Percentiles rank a stretch among this genome's conserved stretches.
Conservation (phyloP, 306 rosid species). For the Vigna trinervia region DNA sequence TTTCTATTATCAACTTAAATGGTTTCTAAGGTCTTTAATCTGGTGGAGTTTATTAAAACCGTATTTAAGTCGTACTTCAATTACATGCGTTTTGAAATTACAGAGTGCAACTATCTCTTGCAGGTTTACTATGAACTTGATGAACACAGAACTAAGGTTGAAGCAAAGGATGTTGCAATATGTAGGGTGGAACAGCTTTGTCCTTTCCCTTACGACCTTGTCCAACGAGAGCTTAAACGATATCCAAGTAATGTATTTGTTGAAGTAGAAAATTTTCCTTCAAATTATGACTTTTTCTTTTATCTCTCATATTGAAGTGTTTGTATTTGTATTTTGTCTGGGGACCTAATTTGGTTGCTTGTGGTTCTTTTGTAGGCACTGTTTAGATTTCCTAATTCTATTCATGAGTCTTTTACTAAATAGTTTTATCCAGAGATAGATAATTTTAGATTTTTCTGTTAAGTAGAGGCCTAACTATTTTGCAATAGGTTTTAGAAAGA, state of each 20-base stretch:
- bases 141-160: constrained; percentile 68
- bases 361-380: not conserved
- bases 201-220: constrained; percentile 96
- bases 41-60: constrained; percentile 14
- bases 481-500: not conserved
- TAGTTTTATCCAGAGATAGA: not conserved
- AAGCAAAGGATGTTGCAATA: constrained; percentile 83
- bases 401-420: constrained; percentile 1
- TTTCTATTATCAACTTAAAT: not conserved
- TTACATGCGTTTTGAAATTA: constrained; percentile 19
- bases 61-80: constrained; percentile 5
- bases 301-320: not conserved
- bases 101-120: constrained; percentile 16
- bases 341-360: not conserved
- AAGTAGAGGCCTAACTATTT: not conserved
- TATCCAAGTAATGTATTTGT: constrained; percentile 82
- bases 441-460: not conserved
- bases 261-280: constrained; percentile 23
- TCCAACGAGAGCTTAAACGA: constrained; percentile 89
- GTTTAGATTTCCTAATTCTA: not conserved
- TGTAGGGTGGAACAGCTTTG: constrained; percentile 97
- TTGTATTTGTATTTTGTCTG: not conserved
- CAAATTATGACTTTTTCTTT: not conserved
- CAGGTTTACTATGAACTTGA: constrained; percentile 97
- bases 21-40: constrained; percentile 5